Base-by-base conservation (phyloP, 2,329 filamentous ascomycete species). In the Trichoderma polysporum region DNA sequence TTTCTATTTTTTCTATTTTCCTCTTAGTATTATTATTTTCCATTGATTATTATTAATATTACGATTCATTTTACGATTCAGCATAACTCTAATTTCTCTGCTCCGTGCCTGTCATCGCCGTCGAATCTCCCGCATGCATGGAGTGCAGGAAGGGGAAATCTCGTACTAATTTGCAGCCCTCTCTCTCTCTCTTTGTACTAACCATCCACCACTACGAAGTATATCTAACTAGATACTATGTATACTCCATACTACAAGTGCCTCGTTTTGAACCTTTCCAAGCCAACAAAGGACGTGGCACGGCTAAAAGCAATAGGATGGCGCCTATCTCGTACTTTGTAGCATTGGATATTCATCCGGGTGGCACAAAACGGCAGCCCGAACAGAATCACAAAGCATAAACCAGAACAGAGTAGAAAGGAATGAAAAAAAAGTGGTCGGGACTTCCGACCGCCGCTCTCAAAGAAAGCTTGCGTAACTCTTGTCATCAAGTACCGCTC, bases 61-160 rank as follows among this genome's bases (percentile, higher is more conserved):
- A n/a, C n/a, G 39, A 41, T 41, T 19, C 39, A 41, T 41, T 41
- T 41, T 19, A 33, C 27, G 37, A 59, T 22, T 59, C 56, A 33
- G 56, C 25, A 45, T n/a, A 59, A 59, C 39, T 59, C 57, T 49
- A 59, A 59, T 47, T 29, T 59, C 39, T 22, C 29, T 47, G n/a
- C n/a, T n/a, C n/a, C 57, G 57, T 59, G 25, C 57, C 37, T 58
- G 54, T 27, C 54, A 41, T 45, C 54, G 27, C 12, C 39, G n/a
- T 45, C 25, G 54, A 31, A 58, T 59, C 57, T 59, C 39, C 57
- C 31, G 17, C 12, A 19, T 25, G 52, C 33, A 35, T 56, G 57
- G 29, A 47, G 29, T 49, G 57, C 54, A 58, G 17, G 25, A 58
- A 25, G 37, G 7, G 37, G 12, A 15, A 45, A 29, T 57, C 5